Evolutionary conservation across 2,329 filamentous ascomycete genomes (phyloP).

Genomic region (Metarhizium guizhouense): DNA sequence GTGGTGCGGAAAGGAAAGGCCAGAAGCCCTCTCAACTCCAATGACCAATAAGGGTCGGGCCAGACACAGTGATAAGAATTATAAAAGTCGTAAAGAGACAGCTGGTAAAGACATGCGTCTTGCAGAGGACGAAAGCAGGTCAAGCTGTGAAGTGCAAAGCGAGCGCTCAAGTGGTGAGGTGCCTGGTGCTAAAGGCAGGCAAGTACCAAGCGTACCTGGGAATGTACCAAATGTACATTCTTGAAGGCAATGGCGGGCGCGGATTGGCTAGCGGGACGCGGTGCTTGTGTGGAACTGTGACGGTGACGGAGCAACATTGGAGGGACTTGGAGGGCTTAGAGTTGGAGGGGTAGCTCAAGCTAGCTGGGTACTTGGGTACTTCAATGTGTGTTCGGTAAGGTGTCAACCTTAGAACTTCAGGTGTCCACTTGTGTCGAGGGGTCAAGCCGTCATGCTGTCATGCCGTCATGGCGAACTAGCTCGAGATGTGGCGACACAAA

Average conservation of each 20-base stretch:
- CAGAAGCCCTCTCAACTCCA: not conserved
- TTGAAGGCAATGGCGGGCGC: constrained; percentile 15
- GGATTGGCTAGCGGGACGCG: constrained; percentile 23
- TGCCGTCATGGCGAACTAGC: too few species aligned
- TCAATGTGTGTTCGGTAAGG: too few species aligned
- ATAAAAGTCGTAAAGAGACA: not conserved
- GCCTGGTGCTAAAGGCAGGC: not conserved
- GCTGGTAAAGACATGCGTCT: not conserved
- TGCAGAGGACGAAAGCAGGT: constrained; percentile 1
- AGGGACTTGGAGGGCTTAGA: not conserved
- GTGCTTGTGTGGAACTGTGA: constrained; percentile 28
- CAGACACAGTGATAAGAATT: not conserved
- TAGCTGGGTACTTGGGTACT: too few species aligned
- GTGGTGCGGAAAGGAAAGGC: constrained; percentile 24
- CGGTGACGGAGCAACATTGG: constrained; percentile 1
- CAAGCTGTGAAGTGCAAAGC: not conserved
- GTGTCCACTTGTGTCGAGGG: too few species aligned
- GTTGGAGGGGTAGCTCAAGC: not conserved
- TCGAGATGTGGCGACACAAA: too few species aligned
- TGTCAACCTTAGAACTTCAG: too few species aligned
- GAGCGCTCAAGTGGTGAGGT: constrained; percentile 3
- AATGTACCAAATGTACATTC: not conserved
- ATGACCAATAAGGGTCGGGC: not conserved
- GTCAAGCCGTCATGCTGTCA: too few species aligned
- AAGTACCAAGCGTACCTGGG: not conserved